Evolutionary conservation across 2,329 filamentous ascomycete species (phyloP).

Genomic region (Penicillium brasilianum): DNA sequence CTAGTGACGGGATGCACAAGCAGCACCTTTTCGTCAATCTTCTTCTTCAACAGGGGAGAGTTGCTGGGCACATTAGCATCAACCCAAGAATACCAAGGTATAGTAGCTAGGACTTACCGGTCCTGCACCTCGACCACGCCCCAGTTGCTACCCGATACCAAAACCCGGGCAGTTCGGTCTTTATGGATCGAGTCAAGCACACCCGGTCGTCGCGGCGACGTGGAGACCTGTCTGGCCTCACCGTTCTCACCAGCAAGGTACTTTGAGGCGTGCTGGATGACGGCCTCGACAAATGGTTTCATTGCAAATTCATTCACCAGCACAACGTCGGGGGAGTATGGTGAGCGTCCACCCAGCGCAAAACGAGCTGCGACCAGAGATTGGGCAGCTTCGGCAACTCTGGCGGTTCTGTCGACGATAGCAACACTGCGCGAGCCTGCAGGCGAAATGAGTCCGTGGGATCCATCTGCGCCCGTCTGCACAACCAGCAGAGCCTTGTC

Average conservation of each 20-base stretch:
- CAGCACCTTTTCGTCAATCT: slow-evolving; percentile 51
- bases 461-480: slow-evolving; percentile 17
- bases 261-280: slow-evolving; percentile 45
- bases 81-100: neutral
- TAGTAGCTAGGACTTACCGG: slow-evolving; percentile 21
- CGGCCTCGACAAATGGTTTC: slow-evolving; percentile 59
- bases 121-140: slow-evolving; percentile 37
- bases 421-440: slow-evolving; percentile 52
- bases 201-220: slow-evolving; percentile 22
- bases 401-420: slow-evolving; percentile 65
- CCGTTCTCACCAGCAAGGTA: slow-evolving; percentile 33
- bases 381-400: slow-evolving; percentile 59
- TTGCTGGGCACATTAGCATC: slow-evolving; percentile 13
- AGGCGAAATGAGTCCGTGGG: slow-evolving; percentile 35
- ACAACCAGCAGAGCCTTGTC: slow-evolving; percentile 22
- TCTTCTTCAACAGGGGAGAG: slow-evolving; percentile 42
- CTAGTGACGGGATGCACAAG: slow-evolving; percentile 55
- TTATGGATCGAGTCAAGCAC: slow-evolving; percentile 31
- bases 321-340: slow-evolving; percentile 66
- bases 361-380: slow-evolving; percentile 61
- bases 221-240: slow-evolving; percentile 23
- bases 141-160: slow-evolving; percentile 39
- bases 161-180: slow-evolving; percentile 33
- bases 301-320: slow-evolving; percentile 68
- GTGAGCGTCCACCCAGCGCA: slow-evolving; percentile 60